Conservation (phyloP, 2,329 filamentous ascomycete species). For the Fusarium burgessii region DNA sequence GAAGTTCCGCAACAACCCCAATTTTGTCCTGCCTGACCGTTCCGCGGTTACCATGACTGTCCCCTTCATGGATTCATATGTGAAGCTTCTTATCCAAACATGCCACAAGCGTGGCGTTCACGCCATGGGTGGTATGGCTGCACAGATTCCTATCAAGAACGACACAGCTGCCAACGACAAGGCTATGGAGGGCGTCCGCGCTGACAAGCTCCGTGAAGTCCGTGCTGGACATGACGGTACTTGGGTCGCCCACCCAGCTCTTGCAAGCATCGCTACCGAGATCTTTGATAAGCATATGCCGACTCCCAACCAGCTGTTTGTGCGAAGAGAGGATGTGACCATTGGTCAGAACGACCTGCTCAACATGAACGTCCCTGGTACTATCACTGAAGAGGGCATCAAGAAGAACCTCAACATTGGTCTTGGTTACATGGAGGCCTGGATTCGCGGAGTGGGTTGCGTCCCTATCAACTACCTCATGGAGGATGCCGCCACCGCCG, state of each 20-base stretch:
- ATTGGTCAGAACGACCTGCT: conserved; percentile 90
- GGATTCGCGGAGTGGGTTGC: conserved; percentile 93
- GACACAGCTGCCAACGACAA: conserved; percentile 90
- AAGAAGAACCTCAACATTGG: conserved; percentile 98
- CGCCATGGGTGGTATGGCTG: conserved; percentile 98
- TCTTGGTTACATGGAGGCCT: conserved; percentile 98
- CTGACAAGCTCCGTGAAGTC: conserved; percentile 96
- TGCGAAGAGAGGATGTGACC: conserved; percentile 88
- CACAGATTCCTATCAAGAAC: conserved; percentile 98
- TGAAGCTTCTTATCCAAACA: conserved; percentile 97
- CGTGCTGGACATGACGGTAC: conserved; percentile 95
- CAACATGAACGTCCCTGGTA: conserved; percentile 97
- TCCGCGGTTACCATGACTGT: conserved; percentile 95
- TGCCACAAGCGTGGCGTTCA: conserved; percentile 98
- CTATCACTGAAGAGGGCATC: conserved; percentile 93
- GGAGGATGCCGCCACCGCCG: conserved; percentile 97
- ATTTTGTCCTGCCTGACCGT: conserved; percentile 94
- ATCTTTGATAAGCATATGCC: conserved; percentile 99
- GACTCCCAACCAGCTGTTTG: conserved; percentile 94
- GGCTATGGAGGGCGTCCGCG: conserved; percentile 92
- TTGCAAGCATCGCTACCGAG: conserved; percentile 87
- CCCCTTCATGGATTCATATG: conserved; percentile 97
- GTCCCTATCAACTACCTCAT: conserved; percentile 98
- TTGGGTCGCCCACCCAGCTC: conserved; percentile 96
- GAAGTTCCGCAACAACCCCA: conserved; percentile 95